Conservation (phyloP, 2,329 filamentous ascomycete genomes). For the Colletotrichum orbiculare region DNA sequence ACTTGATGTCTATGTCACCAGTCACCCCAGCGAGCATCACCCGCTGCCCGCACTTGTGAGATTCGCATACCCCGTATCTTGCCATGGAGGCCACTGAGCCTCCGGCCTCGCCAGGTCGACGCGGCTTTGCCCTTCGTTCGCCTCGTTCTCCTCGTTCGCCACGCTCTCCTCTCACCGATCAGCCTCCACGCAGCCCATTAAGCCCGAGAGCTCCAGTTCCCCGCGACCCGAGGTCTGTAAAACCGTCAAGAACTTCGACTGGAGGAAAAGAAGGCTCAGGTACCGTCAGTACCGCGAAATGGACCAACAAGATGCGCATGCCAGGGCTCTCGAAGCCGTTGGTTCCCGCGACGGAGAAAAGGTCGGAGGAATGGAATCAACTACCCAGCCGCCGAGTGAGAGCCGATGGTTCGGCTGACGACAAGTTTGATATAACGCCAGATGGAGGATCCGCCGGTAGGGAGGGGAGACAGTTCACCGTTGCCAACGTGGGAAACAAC, state of each 20-base stretch:
- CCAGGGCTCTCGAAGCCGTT: conserved; percentile 50
- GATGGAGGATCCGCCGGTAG: conserved; percentile 71
- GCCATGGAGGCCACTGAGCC: conserved; percentile 43
- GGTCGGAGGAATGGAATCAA: conserved; percentile 52
- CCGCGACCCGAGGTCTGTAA: conserved; percentile 36
- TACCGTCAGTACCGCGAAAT: conserved; percentile 34
- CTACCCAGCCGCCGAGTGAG: conserved; percentile 51
- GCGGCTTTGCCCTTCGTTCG: conserved; percentile 31
- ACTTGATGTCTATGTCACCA: conserved; percentile 33
- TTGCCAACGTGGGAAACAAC: conserved; percentile 85
- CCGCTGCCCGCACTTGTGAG: conserved; percentile 35
- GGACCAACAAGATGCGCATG: conserved; percentile 43
- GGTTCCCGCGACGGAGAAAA: conserved; percentile 59
- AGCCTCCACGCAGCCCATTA: conserved; percentile 24
- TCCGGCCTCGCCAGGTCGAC: conserved; percentile 24
- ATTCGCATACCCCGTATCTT: conserved; percentile 5
- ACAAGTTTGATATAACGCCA: conserved; percentile 66
- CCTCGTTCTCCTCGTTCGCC: conserved; percentile 18
- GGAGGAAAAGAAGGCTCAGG: conserved; percentile 38
- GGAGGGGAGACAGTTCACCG: conserved; percentile 79
- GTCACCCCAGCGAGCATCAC: conserved; percentile 37
- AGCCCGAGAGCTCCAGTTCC: conserved; percentile 23
- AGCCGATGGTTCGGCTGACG: conserved; percentile 58
- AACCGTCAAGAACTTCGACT: conserved; percentile 37
- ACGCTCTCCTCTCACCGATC: conserved; percentile 24